Evolutionary conservation across 768 basidiomycete species (phyloP), one percentile per base, ranked within the genome.

Genomic region (Tephrocybe sp.): DNA sequence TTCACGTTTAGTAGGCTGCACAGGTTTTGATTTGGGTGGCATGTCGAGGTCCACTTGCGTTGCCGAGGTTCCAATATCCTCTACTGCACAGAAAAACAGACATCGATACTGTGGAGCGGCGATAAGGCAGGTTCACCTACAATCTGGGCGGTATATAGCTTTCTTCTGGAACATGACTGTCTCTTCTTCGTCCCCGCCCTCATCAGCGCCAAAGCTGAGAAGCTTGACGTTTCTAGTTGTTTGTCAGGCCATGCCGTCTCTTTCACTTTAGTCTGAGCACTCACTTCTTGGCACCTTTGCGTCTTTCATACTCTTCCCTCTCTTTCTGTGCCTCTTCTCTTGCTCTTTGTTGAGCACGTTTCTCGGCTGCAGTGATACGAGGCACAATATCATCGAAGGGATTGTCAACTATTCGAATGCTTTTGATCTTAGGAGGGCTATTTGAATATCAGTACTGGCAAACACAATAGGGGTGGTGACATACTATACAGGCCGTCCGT

Each of bases 361-460:
- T 86, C 69, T 98, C 97, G 2, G 84, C 91, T 1, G 94, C 93
- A 1, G 97, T 99, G 52, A 98, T 99, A 21, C 97, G 85, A 4
- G 95, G 95, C 30, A 94, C 79, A 56, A 98, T 97, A 61, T 98
- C 94, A 46, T 86, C 81, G 64, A 97, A 97, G 0, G 97, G 95
- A 62, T 98, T 95, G 45, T 97, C 93, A 24, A 92, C 62, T 45
- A 99, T 88, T 9, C 84, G 81, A 23, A 95, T 76, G 1, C 79
- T 79, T 58, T 84, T 88, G 64, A 99, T 95, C 63, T 88, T 94
- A 0, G 95, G 94, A 2, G 97, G 93, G 57, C 93, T 94, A 23
- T 19, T 19, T 36, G 45, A 45, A 30, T 30, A 27, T 29, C 42
- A 18, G 18, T 22, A 38, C 25, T 19, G n/a, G 5, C 22, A 16